A percentile compares a stretch with the other conserved stretches of the same genome.
Conservation (phyloP, 257 asterid species). For the Scutellaria baicalensis region DNA sequence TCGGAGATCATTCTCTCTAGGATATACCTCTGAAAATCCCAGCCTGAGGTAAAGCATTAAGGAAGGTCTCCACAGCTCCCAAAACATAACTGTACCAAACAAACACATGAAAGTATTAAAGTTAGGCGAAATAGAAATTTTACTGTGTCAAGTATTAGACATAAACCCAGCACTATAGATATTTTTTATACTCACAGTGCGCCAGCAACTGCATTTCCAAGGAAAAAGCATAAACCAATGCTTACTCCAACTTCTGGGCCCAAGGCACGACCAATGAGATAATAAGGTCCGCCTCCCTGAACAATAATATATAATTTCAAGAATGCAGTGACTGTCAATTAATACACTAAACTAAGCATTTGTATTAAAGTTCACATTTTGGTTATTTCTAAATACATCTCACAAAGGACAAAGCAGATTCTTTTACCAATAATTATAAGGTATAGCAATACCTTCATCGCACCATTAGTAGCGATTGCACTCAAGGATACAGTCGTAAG, state of each 20-base stretch:
- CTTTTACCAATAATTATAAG: not conserved
- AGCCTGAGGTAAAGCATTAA: constrained; percentile 88
- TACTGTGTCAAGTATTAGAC: not conserved
- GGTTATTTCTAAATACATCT: not conserved
- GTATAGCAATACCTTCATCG: constrained; percentile 74
- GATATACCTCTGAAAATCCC: constrained; percentile 85
- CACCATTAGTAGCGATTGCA: constrained; percentile 98
- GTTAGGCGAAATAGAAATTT: constrained; percentile 3
- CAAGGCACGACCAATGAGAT: constrained; percentile 99
- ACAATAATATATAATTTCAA: constrained; percentile 18
- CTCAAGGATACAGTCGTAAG: constrained; percentile 93
- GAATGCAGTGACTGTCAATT: constrained; percentile 10
- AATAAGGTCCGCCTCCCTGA: constrained; percentile 99
- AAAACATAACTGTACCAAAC: constrained; percentile 66
- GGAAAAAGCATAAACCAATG: constrained; percentile 97
- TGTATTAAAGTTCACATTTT: not conserved
- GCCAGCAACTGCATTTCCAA: constrained; percentile 98
- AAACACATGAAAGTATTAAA: constrained; percentile 13
- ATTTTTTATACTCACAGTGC: constrained; percentile 73
- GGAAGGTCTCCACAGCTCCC: constrained; percentile 99
- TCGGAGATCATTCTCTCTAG: constrained; percentile 5
- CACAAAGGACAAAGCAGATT: constrained; percentile 1
- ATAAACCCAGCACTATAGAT: not conserved
- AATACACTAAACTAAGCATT: constrained; percentile 5
- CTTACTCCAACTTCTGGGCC: constrained; percentile 99